Evolutionary conservation across 2,329 filamentous ascomycete genomes (phyloP), one percentile per base, ranked within the genome.

Genomic region (Coleophoma crateriformis): DNA sequence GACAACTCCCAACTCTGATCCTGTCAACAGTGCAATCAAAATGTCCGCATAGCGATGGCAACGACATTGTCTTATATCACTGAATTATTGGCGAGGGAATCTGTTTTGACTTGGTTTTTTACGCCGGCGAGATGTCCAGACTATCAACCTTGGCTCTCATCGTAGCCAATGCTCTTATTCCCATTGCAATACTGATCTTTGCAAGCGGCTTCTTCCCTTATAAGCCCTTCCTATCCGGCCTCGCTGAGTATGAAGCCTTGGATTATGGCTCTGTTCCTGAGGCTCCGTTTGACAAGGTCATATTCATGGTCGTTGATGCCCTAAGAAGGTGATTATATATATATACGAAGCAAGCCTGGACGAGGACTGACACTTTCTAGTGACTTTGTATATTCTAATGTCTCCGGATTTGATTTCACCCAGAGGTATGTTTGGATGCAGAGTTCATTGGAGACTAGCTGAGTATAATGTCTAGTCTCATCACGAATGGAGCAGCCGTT

Each of bases 281-380:
- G 45, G 78, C 88, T 33, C 83, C 87, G 0, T 99, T 99, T 67
- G 84, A 97, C 68, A 90, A 86, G 62, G 75, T 97, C 47, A 76
- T 99, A 48, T 96, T 99, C 67, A 97, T 99, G 92, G 90, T 99
- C 7, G 87, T 99, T 27, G 94, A 99, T 78, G 92, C 94, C 20
- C 69, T 99, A 66, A 80, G 91, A 68, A 95, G 88, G 88, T 90
- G 76, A 52, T 17, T 2, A 12, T 17, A 19, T 17, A 22, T 17
- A 20, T 27, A 22, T 17, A 20, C 19, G 14, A 38, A n/a, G 27
- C 12, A 11, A 19, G 19, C 13, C 43, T 27, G 27, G 43, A n/a
- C 33, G 3, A n/a, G n/a, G 45, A 50, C 56, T 66, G 51, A 69
- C 51, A 48, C 33, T 2, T 38, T 5, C 20, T 56, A 95, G 91